These are phyloP conservation scores for Lignosus rhinocerotis DNA, from an alignment of 1,284 basidiomycete species.

Conservation along the genomic window DNA sequence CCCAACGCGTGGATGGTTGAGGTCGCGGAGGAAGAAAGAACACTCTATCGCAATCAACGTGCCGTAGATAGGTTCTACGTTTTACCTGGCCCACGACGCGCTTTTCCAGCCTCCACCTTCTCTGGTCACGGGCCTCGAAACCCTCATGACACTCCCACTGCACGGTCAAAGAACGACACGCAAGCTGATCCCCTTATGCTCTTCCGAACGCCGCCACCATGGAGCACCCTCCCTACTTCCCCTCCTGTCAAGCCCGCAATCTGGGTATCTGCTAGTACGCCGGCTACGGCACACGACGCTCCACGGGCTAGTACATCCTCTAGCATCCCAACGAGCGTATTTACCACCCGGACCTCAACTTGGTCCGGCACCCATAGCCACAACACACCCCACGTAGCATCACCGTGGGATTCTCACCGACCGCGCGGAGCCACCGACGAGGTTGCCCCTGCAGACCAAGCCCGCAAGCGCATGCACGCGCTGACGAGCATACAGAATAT, in stretches of 20 bases:
- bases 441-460: constrained; percentile 5
- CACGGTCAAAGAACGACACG: not conserved
- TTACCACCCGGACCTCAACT: not conserved
- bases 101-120: not conserved
- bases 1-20: not conserved
- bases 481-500: constrained; percentile 17
- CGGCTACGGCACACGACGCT: not conserved
- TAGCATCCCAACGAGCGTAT: constrained; percentile 8
- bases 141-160: not conserved
- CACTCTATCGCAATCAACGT: not conserved
- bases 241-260: not conserved
- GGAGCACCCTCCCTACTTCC: constrained; percentile 29
- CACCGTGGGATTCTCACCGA: not conserved
- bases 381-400: not conserved
- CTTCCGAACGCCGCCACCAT: constrained; percentile 45
- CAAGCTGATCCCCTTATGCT: constrained; percentile 39
- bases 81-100: constrained; percentile 6
- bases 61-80: constrained; percentile 15
- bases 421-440: constrained; percentile 10
- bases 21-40: constrained; percentile 12
- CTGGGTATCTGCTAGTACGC: not conserved
- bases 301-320: not conserved
- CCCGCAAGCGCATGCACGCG: constrained; percentile 14
- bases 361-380: not conserved
- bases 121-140: not conserved